Evolutionary conservation across 495 filamentous ascomycete genomes (phyloP).

Genomic region (Podospora didyma): DNA sequence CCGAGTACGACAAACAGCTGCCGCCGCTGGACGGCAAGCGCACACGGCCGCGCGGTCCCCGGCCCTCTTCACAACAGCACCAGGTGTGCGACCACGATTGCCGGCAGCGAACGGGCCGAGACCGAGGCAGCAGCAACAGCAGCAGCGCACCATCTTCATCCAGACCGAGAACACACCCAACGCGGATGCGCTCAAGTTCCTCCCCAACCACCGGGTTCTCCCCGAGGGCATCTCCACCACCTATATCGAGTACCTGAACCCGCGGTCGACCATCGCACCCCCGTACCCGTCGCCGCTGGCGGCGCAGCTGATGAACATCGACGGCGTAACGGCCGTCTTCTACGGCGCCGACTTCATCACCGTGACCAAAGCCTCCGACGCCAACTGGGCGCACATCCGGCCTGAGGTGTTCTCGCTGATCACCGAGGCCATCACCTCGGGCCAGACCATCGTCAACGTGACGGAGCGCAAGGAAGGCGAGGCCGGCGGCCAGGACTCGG

Average conservation of each 20-base stretch:
- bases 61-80: conserved; percentile 1
- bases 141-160: conserved; percentile 92
- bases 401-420: conserved; percentile 94
- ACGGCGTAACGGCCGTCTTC: conserved; percentile 91
- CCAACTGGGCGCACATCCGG: conserved; percentile 90
- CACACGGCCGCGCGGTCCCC: conserved; percentile 11
- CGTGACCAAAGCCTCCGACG: conserved; percentile 81
- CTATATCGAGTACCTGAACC: conserved; percentile 87
- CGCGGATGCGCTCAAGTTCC: conserved; percentile 87
- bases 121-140: no score
- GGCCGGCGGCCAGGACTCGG: conserved; percentile 25
- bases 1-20: conserved; percentile 15
- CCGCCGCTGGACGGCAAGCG: conserved; percentile 15
- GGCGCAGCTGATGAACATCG: conserved; percentile 80
- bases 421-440: conserved; percentile 80
- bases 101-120: conserved; percentile 3
- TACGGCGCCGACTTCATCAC: conserved; percentile 96
- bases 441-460: conserved; percentile 74
- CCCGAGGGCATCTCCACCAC: conserved; percentile 66
- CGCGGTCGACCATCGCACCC: conserved; percentile 80
- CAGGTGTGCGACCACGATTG: conserved; percentile 18
- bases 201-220: conserved; percentile 78
- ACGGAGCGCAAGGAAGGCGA: conserved; percentile 53
- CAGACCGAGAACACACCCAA: conserved; percentile 95
- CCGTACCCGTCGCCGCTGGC: conserved; percentile 93